Conservation (phyloP, 345 rosid genomes). For the Bruguiera gymnorhiza region DNA sequence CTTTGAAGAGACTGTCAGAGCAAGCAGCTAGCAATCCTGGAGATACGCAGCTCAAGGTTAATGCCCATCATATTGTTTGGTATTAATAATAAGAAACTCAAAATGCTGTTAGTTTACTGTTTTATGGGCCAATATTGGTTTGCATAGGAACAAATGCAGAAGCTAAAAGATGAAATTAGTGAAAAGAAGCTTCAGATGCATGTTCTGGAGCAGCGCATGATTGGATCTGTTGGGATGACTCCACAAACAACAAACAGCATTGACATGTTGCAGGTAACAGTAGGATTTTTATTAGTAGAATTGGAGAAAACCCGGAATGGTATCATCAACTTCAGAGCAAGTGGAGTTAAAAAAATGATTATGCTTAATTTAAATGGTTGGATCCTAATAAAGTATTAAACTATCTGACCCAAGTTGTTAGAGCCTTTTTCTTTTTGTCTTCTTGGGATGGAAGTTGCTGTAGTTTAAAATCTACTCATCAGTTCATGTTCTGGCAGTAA, state of each 20-base stretch:
- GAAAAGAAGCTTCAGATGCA: slow-evolving; percentile 62
- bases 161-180: slow-evolving; percentile 54
- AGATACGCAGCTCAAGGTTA: slow-evolving; percentile 47
- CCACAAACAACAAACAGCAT: slow-evolving; percentile 33
- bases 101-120: neutral
- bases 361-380: neutral
- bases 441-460: neutral
- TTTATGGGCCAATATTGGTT: slow-evolving; percentile 17
- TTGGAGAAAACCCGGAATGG: neutral
- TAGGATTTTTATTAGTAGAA: neutral
- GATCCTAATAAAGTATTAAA: neutral
- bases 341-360: neutral
- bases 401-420: too few species aligned
- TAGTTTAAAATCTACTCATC: neutral
- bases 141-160: slow-evolving; percentile 49
- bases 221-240: slow-evolving; percentile 47
- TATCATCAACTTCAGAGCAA: neutral
- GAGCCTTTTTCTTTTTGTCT: too few species aligned
- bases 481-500: too few species aligned
- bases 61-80: neutral
- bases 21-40: slow-evolving; percentile 46
- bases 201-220: slow-evolving; percentile 57
- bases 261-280: slow-evolving; percentile 52
- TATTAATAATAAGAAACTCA: neutral
- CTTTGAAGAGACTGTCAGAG: slow-evolving; percentile 62